phyloP scores from a whole-genome alignment of 768 basidiomycete species.

The Lanmaoa pseudosensibilis region DNA sequence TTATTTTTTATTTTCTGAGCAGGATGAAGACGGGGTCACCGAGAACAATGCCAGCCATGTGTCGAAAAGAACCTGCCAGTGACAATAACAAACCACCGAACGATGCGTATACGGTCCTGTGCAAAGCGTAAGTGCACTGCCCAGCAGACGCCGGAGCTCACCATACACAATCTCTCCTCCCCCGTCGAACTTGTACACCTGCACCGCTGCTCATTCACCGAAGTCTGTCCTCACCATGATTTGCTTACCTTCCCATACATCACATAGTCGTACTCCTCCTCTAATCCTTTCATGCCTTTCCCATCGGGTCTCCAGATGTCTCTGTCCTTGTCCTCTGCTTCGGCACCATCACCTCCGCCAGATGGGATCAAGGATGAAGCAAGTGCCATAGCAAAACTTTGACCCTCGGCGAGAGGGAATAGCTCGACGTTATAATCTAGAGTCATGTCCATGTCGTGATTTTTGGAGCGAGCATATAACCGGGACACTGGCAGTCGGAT shows the following conservation, averaged over 20 bases:
- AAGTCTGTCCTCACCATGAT: not conserved
- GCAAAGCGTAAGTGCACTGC: not conserved
- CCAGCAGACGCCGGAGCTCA: not conserved
- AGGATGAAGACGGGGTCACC: constrained; percentile 92
- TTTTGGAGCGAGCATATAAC: constrained; percentile 84
- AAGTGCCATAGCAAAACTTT: constrained; percentile 82
- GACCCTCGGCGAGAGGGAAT: constrained; percentile 65
- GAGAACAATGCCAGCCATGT: constrained; percentile 88
- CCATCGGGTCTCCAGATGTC: constrained; percentile 86
- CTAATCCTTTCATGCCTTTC: constrained; percentile 76
- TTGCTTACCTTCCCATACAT: constrained; percentile 91
- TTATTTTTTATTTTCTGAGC: constrained; percentile 61
- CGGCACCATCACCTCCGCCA: constrained; percentile 53
- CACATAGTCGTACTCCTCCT: constrained; percentile 97
- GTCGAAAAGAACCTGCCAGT: constrained; percentile 86
- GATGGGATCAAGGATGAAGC: constrained; percentile 71
- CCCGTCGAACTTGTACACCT: constrained; percentile 98
- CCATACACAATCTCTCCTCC: constrained; percentile 79
- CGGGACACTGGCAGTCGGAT: constrained; percentile 70
- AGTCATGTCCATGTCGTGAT: constrained; percentile 89
- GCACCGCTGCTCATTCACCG: constrained; percentile 10
- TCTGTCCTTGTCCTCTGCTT: constrained; percentile 68
- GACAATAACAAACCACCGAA: constrained; percentile 97
- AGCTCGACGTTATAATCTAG: constrained; percentile 95
- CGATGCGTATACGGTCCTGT: constrained; percentile 91